These are phyloP conservation scores for Cladophialophora psammophila DNA, from an alignment of 2,329 filamentous ascomycete species.

Conservation along the genomic window DNA sequence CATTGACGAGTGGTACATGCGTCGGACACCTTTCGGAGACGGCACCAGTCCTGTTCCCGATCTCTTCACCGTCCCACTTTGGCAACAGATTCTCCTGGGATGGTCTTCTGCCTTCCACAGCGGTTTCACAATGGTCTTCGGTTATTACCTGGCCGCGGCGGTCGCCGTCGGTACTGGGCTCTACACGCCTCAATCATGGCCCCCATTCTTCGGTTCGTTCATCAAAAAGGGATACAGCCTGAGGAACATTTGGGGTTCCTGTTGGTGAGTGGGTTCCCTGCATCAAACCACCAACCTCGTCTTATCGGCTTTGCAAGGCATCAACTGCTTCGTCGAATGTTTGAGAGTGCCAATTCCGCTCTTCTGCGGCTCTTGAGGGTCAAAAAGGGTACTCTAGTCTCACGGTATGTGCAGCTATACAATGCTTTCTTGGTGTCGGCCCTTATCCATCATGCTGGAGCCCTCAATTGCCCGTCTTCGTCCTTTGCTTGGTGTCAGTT, in stretches of 20 bases:
- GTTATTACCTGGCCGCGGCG: constrained; percentile 29
- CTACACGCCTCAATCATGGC: constrained; percentile 29
- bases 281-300: not conserved
- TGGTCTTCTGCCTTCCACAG: constrained; percentile 27
- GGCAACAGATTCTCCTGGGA: constrained; percentile 22
- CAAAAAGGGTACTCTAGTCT: constrained; percentile 22
- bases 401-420: constrained; percentile 35
- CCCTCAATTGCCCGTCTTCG: constrained; percentile 30
- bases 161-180: constrained; percentile 21
- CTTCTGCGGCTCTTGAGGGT: constrained; percentile 16
- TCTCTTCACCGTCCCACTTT: constrained; percentile 28
- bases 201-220: constrained; percentile 33
- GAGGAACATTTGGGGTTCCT: constrained; percentile 34
- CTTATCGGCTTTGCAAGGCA: constrained; percentile 26
- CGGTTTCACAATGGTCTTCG: constrained; percentile 28
- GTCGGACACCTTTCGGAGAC: constrained; percentile 11
- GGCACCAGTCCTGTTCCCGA: constrained; percentile 9
- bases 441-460: constrained; percentile 32
- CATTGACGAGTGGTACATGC: constrained; percentile 28
- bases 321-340: constrained; percentile 32
- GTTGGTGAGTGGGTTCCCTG: constrained; percentile 20
- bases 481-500: constrained; percentile 26
- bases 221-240: constrained; percentile 30
- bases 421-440: constrained; percentile 34
- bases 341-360: constrained; percentile 26